Percentiles rank a stretch among this genome's conserved stretches.
These are phyloP conservation scores for Gynostemma pentaphyllum DNA, from an alignment of 306 rosid species.

Conservation along the genomic window DNA sequence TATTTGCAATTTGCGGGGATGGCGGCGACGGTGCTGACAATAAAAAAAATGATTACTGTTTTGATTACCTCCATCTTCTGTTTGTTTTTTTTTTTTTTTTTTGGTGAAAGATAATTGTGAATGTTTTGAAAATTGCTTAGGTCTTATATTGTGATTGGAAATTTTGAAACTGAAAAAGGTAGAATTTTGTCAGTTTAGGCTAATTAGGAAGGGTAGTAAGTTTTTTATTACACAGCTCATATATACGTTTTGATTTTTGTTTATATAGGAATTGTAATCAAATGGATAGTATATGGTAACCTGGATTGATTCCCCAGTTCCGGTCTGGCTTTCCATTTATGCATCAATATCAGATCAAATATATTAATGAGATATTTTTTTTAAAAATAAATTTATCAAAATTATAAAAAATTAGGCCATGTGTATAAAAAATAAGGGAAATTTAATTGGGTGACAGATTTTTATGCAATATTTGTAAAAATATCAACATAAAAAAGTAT, in stretches of 20 bases:
- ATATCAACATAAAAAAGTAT: too few relatives aligned
- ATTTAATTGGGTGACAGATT: too few relatives aligned
- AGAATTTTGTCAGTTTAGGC: background rate
- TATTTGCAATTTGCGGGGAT: conserved; percentile 14
- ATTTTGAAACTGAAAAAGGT: background rate
- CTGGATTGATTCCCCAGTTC: background rate
- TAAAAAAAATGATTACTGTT: background rate
- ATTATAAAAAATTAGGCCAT: too few relatives aligned
- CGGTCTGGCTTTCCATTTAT: background rate
- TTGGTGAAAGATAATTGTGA: background rate
- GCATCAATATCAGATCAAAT: too few relatives aligned
- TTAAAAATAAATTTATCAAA: too few relatives aligned
- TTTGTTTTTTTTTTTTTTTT: too few relatives aligned
- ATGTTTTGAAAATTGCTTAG: too few relatives aligned
- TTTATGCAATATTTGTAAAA: too few relatives aligned
- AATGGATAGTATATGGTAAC: background rate
- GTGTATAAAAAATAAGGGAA: too few relatives aligned
- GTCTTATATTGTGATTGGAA: too few relatives aligned
- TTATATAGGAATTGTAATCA: background rate
- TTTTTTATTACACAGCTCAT: background rate
- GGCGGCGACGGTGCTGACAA: conserved; percentile 5
- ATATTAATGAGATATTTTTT: too few relatives aligned
- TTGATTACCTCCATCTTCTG: background rate
- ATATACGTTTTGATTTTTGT: background rate
- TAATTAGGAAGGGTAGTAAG: background rate